Conservation (phyloP, 176 grass and related monocot genomes). For the Echinochloa phyllopogon region DNA sequence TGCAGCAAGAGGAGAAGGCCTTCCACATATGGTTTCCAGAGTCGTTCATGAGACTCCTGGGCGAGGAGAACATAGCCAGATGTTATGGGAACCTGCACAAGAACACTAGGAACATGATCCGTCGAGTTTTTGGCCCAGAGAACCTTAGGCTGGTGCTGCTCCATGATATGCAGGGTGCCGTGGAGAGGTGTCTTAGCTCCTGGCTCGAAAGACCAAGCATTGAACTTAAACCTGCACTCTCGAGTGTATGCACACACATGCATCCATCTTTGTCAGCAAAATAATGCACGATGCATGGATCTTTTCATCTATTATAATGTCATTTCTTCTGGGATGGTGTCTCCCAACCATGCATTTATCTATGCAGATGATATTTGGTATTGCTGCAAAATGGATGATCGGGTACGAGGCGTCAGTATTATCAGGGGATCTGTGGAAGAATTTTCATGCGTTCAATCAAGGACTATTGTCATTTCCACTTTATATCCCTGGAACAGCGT, state of each 20-base stretch:
- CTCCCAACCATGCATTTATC: not conserved
- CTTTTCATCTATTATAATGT: not conserved
- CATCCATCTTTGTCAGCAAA: not conserved
- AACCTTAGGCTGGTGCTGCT: slow-evolving; percentile 31
- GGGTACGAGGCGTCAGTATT: slow-evolving; percentile 34
- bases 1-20: slow-evolving; percentile 62
- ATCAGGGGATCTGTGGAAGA: slow-evolving; percentile 46
- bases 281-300: not conserved
- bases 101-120: slow-evolving; percentile 47
- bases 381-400: slow-evolving; percentile 62
- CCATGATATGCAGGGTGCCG: not conserved
- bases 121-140: slow-evolving; percentile 52
- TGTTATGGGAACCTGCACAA: slow-evolving; percentile 50
- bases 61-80: slow-evolving; percentile 27
- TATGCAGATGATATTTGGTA: slow-evolving; percentile 68
- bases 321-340: not conserved
- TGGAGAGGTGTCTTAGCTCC: not conserved
- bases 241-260: not conserved
- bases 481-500: slow-evolving; percentile 54
- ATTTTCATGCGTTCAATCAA: slow-evolving; percentile 49
- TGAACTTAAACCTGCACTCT: not conserved
- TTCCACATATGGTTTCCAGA: slow-evolving; percentile 65
- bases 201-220: not conserved
- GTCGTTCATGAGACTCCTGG: slow-evolving; percentile 55
- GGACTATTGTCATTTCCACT: slow-evolving; percentile 56